phyloP scores from a whole-genome alignment of 192 early-diverging fungal genomes.

The Rhizophagus sp. region DNA sequence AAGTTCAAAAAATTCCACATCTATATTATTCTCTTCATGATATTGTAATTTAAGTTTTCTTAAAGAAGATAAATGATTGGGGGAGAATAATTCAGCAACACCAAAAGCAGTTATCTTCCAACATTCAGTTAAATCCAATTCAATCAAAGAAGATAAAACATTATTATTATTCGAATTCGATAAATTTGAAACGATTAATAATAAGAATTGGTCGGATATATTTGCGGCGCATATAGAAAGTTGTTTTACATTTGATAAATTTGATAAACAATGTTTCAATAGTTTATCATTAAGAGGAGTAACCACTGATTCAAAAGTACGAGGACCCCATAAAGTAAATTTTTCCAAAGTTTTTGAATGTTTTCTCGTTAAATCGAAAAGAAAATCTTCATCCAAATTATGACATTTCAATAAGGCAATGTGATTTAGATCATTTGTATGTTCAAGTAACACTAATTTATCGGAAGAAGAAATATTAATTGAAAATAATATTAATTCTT shows the following conservation, averaged over 20 bases:
- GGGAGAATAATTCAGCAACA: constrained; percentile 20
- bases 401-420: neutral
- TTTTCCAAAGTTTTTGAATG: neutral
- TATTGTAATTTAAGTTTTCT: neutral
- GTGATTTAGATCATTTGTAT: neutral
- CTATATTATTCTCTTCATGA: neutral
- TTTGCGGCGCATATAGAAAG: neutral
- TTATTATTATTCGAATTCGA: neutral
- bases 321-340: neutral
- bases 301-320: neutral
- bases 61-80: neutral
- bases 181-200: neutral
- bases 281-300: neutral
- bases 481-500: neutral
- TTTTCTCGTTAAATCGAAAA: neutral
- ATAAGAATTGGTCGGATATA: neutral
- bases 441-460: neutral
- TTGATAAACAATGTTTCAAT: neutral
- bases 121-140: constrained; percentile 19
- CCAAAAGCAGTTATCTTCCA: neutral
- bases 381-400: neutral
- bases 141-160: neutral
- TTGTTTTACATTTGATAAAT: neutral
- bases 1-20: constrained; percentile 12
- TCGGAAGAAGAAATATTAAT: neutral